Evolutionary conservation across 495 filamentous ascomycete species (phyloP), one percentile per base, ranked within the genome.

Genomic region (Penicillium cosmopolitanum): DNA sequence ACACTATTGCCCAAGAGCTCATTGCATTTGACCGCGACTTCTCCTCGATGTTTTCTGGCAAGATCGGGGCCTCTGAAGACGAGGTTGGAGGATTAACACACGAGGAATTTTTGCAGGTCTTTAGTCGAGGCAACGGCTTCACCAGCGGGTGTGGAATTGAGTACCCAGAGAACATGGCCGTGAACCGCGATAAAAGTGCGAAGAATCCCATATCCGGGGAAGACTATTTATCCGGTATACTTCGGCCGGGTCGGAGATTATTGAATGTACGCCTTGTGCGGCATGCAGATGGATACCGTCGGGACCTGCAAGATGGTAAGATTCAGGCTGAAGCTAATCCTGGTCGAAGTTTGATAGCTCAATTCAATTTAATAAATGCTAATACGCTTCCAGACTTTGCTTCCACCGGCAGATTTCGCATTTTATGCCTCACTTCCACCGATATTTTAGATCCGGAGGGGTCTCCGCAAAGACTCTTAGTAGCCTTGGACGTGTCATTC

Each of bases 1-100:
- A 85, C 25, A 79, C 77, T 10, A 82, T 93, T 42, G 90, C 90
- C 4, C 80, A 89, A 54, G 83, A 90, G 55, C 80, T 94, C 6
- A 89, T 94, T 46, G 82, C 83, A 31, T 93, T 92, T 59, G 90
- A 93, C 62, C 78, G 80, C 21, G 77, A 67, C 18, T 86, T 85
- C 60, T 83, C 84, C 0, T 74, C 74, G 34, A 77, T 82, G 65
- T 81, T 78, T 55, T 79, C 79, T 0, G 77, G 79, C 7, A 73
- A 78, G 59, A 81, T 83, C n/a, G 76, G 75, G 0, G 57, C 63
- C 4, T 65, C 67, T 0, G 70, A 71, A 50, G 67, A 73, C 16
- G 65, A 61, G 5, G 61, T 58, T 8, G 63, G 68, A 21, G 75
- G 75, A 15, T 67, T 85, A 21, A 80, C 74, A 9, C 80, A 82